Evolutionary conservation across 139 green algal genomes (phyloP).

Genomic region (Zygnema circumcarinatum): DNA sequence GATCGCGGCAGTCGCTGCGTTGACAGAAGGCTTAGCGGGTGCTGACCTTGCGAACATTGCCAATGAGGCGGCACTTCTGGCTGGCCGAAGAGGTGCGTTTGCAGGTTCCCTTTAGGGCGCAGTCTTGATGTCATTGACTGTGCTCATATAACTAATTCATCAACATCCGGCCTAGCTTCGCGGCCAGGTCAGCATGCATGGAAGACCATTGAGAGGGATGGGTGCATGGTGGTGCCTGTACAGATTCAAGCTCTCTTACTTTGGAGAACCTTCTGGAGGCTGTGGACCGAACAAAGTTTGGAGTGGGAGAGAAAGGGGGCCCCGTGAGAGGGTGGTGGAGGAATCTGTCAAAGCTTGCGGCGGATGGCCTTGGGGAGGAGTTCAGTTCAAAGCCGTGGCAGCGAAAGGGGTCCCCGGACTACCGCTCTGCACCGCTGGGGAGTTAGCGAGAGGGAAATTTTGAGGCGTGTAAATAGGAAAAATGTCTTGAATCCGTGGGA

Average conservation of each 20-base stretch:
- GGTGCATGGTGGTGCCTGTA: too few relatives aligned
- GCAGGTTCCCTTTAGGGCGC: too few relatives aligned
- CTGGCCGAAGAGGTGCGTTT: slow-evolving; percentile 78
- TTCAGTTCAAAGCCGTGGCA: slow-evolving; percentile 36
- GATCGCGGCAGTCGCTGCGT: slow-evolving; percentile 72
- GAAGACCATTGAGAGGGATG: too few relatives aligned
- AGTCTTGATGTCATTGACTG: neutral
- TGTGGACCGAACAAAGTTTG: slow-evolving; percentile 37
- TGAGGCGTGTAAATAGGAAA: neutral
- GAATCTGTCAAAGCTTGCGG: slow-evolving; percentile 8
- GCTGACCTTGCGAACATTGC: slow-evolving; percentile 98
- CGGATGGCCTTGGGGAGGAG: slow-evolving; percentile 14
- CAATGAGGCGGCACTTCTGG: slow-evolving; percentile 98
- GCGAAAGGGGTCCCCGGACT: neutral
- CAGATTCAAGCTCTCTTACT: too few relatives aligned
- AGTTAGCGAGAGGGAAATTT: neutral
- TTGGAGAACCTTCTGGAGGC: slow-evolving; percentile 49
- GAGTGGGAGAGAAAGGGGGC: slow-evolving; percentile 16
- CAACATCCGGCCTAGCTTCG: neutral
- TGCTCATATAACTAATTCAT: neutral
- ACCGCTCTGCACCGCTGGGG: neutral
- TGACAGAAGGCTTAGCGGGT: slow-evolving; percentile 90
- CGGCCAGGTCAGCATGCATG: neutral
- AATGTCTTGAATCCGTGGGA: too few relatives aligned
- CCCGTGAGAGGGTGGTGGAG: slow-evolving; percentile 1